Conservation (phyloP, 495 filamentous ascomycete genomes). For the Tuber calosporum region DNA sequence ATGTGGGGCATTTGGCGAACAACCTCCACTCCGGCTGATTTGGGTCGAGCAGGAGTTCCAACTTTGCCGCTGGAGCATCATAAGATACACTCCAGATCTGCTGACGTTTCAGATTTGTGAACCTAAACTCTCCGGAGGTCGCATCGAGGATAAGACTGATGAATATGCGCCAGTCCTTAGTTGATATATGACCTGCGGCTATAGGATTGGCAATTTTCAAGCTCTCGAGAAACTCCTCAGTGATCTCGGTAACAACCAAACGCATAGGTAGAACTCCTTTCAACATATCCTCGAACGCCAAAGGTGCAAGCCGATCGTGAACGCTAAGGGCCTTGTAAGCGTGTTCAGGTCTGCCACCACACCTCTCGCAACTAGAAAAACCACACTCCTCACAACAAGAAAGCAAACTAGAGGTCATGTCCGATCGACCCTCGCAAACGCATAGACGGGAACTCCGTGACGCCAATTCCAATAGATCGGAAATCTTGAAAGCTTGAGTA, state of each 20-base stretch:
- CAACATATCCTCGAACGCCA: slow-evolving; percentile 48
- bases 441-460: slow-evolving; percentile 48
- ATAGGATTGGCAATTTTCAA: slow-evolving; percentile 21
- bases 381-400: slow-evolving; percentile 50
- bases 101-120: slow-evolving; percentile 47
- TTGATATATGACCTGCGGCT: slow-evolving; percentile 11
- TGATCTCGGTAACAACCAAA: slow-evolving; percentile 44
- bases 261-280: slow-evolving; percentile 49
- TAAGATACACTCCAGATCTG: slow-evolving; percentile 52
- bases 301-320: slow-evolving; percentile 44
- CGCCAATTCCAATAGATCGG: slow-evolving; percentile 42
- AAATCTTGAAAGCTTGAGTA: slow-evolving; percentile 41
- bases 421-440: slow-evolving; percentile 52
- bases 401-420: slow-evolving; percentile 44
- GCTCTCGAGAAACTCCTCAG: slow-evolving; percentile 34
- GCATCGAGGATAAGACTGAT: slow-evolving; percentile 42
- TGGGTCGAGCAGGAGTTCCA: slow-evolving; percentile 49
- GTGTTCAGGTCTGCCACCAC: slow-evolving; percentile 54
- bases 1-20: slow-evolving; percentile 47
- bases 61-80: slow-evolving; percentile 45
- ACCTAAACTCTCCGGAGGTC: slow-evolving; percentile 46
- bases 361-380: slow-evolving; percentile 53
- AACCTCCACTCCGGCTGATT: slow-evolving; percentile 50
- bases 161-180: slow-evolving; percentile 44
- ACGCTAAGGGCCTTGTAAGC: slow-evolving; percentile 42